Evolutionary conservation across 768 basidiomycete genomes (phyloP).

Genomic region (Trametopsis cervina): DNA sequence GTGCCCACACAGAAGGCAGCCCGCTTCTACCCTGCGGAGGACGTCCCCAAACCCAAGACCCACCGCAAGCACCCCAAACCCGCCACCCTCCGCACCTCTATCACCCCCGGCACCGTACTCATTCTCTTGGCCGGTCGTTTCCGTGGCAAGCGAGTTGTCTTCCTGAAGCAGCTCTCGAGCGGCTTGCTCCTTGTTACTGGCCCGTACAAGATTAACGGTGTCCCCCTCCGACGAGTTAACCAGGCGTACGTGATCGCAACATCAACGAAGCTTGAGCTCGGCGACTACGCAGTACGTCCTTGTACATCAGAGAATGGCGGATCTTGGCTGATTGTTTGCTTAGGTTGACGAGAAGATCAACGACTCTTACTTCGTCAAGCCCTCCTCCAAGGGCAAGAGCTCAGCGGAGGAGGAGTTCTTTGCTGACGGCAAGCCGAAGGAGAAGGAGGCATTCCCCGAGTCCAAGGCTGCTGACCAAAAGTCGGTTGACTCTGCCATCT

Average conservation of each 20-base stretch:
- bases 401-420: conserved; percentile 98
- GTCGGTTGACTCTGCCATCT: conserved; percentile 68
- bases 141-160: conserved; percentile 97
- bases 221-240: conserved; percentile 95
- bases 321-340: neutral
- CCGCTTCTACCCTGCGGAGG: conserved; percentile 93
- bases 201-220: conserved; percentile 97
- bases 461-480: conserved; percentile 91
- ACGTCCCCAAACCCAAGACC: conserved; percentile 86
- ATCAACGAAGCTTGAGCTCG: conserved; percentile 86
- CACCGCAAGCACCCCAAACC: conserved; percentile 82
- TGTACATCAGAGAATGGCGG: conserved; percentile 5
- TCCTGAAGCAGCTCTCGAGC: conserved; percentile 90
- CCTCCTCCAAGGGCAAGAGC: conserved; percentile 53
- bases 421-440: conserved; percentile 85
- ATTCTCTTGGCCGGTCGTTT: conserved; percentile 97
- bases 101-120: conserved; percentile 90
- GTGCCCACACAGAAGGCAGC: conserved; percentile 82
- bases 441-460: conserved; percentile 80
- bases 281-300: conserved; percentile 57
- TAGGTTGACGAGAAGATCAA: conserved; percentile 87
- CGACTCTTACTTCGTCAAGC: conserved; percentile 91
- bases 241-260: conserved; percentile 99
- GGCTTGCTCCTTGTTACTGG: conserved; percentile 95
- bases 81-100: conserved; percentile 73